These are phyloP conservation scores for Phytopythium aichiense DNA, from an alignment of 352 stramenopile genomes.

Conservation along the genomic window DNA sequence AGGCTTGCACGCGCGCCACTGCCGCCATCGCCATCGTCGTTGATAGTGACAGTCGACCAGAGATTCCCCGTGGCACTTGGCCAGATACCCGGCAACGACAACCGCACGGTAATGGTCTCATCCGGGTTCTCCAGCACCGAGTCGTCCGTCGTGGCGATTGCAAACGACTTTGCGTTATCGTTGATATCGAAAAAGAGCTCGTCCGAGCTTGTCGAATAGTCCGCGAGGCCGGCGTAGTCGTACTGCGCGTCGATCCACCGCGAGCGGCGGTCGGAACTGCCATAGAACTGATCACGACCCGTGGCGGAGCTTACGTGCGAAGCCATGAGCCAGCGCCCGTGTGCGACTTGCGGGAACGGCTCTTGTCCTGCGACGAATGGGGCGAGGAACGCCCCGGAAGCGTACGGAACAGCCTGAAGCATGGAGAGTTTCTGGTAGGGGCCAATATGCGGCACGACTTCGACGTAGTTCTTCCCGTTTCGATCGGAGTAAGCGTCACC, in stretches of 20 bases:
- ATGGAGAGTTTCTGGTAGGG: conserved; percentile 61
- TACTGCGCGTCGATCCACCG: conserved; percentile 78
- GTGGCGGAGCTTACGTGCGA: conserved; percentile 84
- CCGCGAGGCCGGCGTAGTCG: conserved; percentile 87
- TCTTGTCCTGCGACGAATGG: conserved; percentile 57
- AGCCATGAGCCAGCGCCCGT: conserved; percentile 47
- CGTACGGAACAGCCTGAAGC: conserved; percentile 48
- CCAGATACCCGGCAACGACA: conserved; percentile 92
- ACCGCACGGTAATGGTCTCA: conserved; percentile 86
- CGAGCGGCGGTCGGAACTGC: conserved; percentile 70
- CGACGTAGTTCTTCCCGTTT: conserved; percentile 44
- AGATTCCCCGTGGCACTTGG: conserved; percentile 84
- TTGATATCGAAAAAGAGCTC: conserved; percentile 66
- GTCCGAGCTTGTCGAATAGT: conserved; percentile 78
- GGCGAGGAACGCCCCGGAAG: conserved; percentile 44
- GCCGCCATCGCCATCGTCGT: conserved; percentile 89
- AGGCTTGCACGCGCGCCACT: conserved; percentile 69
- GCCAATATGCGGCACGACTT: conserved; percentile 36
- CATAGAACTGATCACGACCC: conserved; percentile 89
- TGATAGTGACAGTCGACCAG: conserved; percentile 86
- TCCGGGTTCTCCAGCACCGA: conserved; percentile 88
- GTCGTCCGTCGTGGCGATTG: conserved; percentile 87
- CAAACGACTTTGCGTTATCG: conserved; percentile 51
- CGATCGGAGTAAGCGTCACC: conserved; percentile 67
- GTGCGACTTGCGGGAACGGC: conserved; percentile 66